A percentile compares a stretch with the other conserved stretches of the same genome.
Evolutionary conservation across 495 filamentous ascomycete species (phyloP).

Genomic region (Aspergillus biplanus): DNA sequence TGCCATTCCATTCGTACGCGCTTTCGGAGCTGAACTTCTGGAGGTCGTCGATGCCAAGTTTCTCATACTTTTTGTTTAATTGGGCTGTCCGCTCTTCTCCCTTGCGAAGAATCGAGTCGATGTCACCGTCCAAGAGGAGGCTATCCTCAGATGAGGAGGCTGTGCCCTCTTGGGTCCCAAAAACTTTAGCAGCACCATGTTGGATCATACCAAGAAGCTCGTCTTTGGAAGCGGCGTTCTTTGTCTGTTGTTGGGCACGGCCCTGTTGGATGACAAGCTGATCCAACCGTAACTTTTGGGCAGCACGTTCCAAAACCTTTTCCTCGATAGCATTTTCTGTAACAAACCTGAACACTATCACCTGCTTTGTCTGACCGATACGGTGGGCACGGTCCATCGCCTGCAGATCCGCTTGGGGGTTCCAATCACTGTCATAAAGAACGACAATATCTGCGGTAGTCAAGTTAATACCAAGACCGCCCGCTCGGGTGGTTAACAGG

Average conservation of each 20-base stretch:
- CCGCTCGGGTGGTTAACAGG: constrained; percentile 93
- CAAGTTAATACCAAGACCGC: constrained; percentile 97
- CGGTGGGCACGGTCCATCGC: constrained; percentile 99
- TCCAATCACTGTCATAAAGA: constrained; percentile 99
- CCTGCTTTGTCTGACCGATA: constrained; percentile 98
- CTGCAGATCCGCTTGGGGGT: constrained; percentile 96
- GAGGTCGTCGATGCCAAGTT: constrained; percentile 96
- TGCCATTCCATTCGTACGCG: constrained; percentile 98
- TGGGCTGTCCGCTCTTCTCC: constrained; percentile 89
- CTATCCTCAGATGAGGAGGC: constrained; percentile 57
- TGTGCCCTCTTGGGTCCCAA: constrained; percentile 67
- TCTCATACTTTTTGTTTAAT: constrained; percentile 91
- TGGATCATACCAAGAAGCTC: constrained; percentile 98
- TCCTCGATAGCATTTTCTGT: constrained; percentile 99
- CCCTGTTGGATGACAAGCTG: constrained; percentile 99
- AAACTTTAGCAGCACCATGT: constrained; percentile 93
- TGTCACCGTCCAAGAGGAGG: constrained; percentile 80
- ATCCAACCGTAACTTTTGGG: constrained; percentile 95
- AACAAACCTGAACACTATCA: constrained; percentile 93
- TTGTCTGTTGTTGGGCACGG: constrained; percentile 86
- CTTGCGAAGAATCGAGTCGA: constrained; percentile 82
- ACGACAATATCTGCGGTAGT: constrained; percentile 96
- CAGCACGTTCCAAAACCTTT: constrained; percentile 95
- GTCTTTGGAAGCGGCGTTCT: constrained; percentile 89
- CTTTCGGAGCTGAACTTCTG: constrained; percentile 98